Evolutionary conservation across 805 yeast species (phyloP).

Genomic region (Barnettozyma sp.): DNA sequence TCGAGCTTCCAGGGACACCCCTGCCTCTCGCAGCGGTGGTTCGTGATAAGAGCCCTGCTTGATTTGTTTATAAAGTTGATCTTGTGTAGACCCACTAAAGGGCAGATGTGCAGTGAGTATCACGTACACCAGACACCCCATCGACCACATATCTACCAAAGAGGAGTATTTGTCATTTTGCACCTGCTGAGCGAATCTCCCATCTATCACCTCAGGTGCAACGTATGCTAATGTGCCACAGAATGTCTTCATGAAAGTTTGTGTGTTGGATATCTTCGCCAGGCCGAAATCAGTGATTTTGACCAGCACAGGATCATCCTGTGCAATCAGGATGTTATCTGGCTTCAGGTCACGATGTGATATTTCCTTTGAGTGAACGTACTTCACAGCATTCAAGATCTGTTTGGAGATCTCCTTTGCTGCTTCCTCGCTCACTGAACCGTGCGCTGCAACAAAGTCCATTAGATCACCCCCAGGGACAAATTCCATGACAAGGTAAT

Average conservation of each 20-base stretch:
- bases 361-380: slow-evolving; percentile 84
- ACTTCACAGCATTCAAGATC: slow-evolving; percentile 72
- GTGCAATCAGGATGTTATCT: slow-evolving; percentile 85
- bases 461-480: slow-evolving; percentile 95
- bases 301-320: slow-evolving; percentile 85
- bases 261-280: slow-evolving; percentile 81
- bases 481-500: slow-evolving; percentile 90
- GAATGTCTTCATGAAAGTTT: slow-evolving; percentile 87
- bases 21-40: slow-evolving; percentile 59
- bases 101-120: slow-evolving; percentile 90
- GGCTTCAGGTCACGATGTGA: slow-evolving; percentile 97
- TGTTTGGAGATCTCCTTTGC: slow-evolving; percentile 83
- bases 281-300: slow-evolving; percentile 95
- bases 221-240: slow-evolving; percentile 97
- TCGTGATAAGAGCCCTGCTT: slow-evolving; percentile 73
- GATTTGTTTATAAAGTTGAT: slow-evolving; percentile 71
- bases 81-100: slow-evolving; percentile 89
- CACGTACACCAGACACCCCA: slow-evolving; percentile 91
- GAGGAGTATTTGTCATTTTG: slow-evolving; percentile 54
- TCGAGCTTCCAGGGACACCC: slow-evolving; percentile 60
- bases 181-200: slow-evolving; percentile 27
- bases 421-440: slow-evolving; percentile 86
- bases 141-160: slow-evolving; percentile 94
- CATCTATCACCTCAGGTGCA: slow-evolving; percentile 83
- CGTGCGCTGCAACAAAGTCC: slow-evolving; percentile 94